These are phyloP conservation scores for Xylariaceae sp. DNA, from an alignment of 2,329 filamentous ascomycete species.

Conservation along the genomic window DNA sequence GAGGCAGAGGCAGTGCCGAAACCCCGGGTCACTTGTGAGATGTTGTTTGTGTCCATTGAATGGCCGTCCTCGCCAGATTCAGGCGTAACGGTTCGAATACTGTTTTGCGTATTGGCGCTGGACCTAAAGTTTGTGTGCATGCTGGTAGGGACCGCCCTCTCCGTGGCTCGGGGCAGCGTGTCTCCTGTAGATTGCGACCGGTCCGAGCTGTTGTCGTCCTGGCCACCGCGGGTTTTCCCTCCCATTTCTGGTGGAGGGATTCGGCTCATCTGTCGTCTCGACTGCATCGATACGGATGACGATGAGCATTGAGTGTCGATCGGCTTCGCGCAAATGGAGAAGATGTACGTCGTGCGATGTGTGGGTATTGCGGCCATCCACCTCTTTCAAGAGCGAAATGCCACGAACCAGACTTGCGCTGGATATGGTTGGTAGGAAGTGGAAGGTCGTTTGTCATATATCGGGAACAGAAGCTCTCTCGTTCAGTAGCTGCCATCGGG, in stretches of 20 bases:
- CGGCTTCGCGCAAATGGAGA: constrained; percentile 27
- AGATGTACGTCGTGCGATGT: constrained; percentile 25
- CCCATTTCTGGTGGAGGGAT: constrained; percentile 50
- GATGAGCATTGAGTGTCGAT: constrained; percentile 32
- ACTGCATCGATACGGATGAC: constrained; percentile 41
- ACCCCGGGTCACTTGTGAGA: constrained; percentile 36
- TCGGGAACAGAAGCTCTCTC: constrained; percentile 18
- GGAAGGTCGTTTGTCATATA: constrained; percentile 27
- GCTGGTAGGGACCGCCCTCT: constrained; percentile 21
- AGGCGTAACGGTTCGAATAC: constrained; percentile 68
- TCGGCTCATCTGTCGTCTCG: constrained; percentile 50
- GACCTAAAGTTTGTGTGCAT: constrained; percentile 34
- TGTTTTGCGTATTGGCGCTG: constrained; percentile 37
- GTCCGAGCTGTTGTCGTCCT: constrained; percentile 41
- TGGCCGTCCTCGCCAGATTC: constrained; percentile 50
- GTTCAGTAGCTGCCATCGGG: constrained; percentile 32
- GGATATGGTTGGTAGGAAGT: neutral
- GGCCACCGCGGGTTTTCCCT: constrained; percentile 43
- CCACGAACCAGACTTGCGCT: constrained; percentile 17
- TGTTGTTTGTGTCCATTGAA: constrained; percentile 24
- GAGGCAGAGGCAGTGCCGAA: constrained; percentile 30
- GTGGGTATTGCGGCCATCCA: constrained; percentile 30
- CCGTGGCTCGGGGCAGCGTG: constrained; percentile 28
- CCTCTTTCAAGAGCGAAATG: constrained; percentile 27
- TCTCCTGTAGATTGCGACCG: constrained; percentile 38